Evolutionary conservation across 768 basidiomycete species (phyloP).

Genomic region (Suillus subaureus): DNA sequence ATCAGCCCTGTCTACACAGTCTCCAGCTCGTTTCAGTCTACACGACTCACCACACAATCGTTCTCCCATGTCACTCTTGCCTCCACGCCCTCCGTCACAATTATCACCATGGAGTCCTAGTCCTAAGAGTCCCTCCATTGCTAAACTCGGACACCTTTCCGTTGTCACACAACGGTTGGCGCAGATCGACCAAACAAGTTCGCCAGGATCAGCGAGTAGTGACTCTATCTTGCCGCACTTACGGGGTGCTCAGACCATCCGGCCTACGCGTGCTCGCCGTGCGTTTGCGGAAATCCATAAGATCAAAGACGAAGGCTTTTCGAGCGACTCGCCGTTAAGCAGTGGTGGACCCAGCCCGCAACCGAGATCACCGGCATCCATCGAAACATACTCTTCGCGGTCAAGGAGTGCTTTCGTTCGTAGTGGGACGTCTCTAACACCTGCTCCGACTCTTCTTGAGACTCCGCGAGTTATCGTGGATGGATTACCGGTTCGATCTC

Average conservation of each 20-base stretch:
- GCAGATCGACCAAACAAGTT: conserved; percentile 48
- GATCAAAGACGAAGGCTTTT: conserved; percentile 17
- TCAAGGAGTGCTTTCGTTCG: conserved; percentile 24
- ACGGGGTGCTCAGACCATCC: conserved; percentile 24
- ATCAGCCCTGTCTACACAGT: conserved; percentile 23
- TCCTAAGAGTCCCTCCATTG: conserved; percentile 58
- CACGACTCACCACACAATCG: background rate
- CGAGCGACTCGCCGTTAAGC: conserved; percentile 3
- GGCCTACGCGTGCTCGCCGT: conserved; percentile 13
- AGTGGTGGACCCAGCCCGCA: background rate
- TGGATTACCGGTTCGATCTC: conserved; percentile 19
- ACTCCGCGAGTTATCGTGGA: conserved; percentile 14
- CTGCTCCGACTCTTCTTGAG: background rate
- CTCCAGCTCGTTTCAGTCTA: conserved; percentile 9
- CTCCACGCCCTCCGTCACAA: conserved; percentile 28
- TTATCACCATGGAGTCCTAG: conserved; percentile 25
- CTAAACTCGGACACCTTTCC: conserved; percentile 60
- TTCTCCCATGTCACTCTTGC: conserved; percentile 22
- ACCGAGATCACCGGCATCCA: conserved; percentile 1
- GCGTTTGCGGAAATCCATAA: conserved; percentile 29
- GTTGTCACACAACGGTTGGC: conserved; percentile 69
- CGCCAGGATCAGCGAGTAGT: conserved; percentile 17
- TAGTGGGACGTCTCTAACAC: background rate
- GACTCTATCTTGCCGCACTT: conserved; percentile 22
- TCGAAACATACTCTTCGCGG: conserved; percentile 18